Evolutionary conservation across 768 basidiomycete genomes (phyloP), one percentile per base, ranked within the genome.

Genomic region (Suillus variegatus): DNA sequence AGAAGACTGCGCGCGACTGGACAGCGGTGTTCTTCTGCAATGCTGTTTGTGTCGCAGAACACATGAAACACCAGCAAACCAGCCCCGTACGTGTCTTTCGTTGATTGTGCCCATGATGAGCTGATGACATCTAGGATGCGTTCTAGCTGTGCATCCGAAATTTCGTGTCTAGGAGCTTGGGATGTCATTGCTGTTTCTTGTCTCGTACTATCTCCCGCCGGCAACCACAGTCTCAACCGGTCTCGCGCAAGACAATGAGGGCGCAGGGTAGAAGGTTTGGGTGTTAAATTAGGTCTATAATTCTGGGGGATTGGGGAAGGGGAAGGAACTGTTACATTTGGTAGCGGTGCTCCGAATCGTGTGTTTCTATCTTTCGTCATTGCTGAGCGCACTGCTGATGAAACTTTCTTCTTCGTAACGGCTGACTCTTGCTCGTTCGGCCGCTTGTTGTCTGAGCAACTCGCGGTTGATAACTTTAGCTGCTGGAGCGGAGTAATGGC

Each of bases 31-130:
- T n/a, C n/a, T n/a, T n/a, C n/a, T n/a, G n/a, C n/a, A n/a, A n/a
- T n/a, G n/a, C n/a, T n/a, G n/a, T n/a, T n/a, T n/a, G n/a, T n/a
- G n/a, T n/a, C n/a, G n/a, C n/a, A n/a, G n/a, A n/a, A n/a, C n/a
- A n/a, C n/a, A n/a, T n/a, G n/a, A n/a, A n/a, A n/a, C n/a, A n/a
- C n/a, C n/a, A n/a, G n/a, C n/a, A n/a, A n/a, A n/a, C n/a, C 81
- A 0, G 78, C 51, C 9, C 62, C 52, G 65, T 85, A 84, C 0
- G 75, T 69, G 20, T 73, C 73, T 2, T 64, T 51, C 0, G 82
- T 84, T 12, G 66, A 62, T 7, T 72, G 65, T 1, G 70, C 74
- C 75, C 75, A 82, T 0, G 75, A 72, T 0, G 47, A 36, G 0
- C 40, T 36, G 5, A 79, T 67, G 1, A 79, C 74, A 0, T 64